These are phyloP conservation scores for Clarireedia monteithiana DNA, from an alignment of 2,329 filamentous ascomycete species.

Conservation along the genomic window DNA sequence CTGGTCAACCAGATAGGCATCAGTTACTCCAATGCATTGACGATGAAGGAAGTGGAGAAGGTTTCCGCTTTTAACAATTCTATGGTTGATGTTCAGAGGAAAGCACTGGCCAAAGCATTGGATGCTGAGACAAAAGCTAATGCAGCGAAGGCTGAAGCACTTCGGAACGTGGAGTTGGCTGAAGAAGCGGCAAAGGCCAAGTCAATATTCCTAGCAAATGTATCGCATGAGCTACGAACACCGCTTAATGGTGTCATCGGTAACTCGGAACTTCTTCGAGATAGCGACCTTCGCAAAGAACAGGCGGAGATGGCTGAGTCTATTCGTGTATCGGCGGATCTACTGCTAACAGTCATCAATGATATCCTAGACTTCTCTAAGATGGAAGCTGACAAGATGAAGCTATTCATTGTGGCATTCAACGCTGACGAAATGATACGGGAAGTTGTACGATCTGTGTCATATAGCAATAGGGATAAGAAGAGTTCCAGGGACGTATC, in stretches of 20 bases:
- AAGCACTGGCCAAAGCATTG: constrained; percentile 62
- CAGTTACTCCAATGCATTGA: constrained; percentile 60
- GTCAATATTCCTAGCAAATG: constrained; percentile 71
- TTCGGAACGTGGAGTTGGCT: constrained; percentile 71
- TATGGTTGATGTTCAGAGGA: constrained; percentile 72
- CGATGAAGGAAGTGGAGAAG: constrained; percentile 65
- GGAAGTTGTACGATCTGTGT: constrained; percentile 58
- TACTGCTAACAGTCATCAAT: constrained; percentile 86
- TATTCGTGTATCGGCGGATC: constrained; percentile 77
- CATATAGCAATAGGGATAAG: constrained; percentile 58
- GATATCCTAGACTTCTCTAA: constrained; percentile 95
- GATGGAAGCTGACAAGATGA: constrained; percentile 82
- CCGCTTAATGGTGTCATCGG: constrained; percentile 85
- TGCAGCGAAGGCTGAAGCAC: constrained; percentile 65
- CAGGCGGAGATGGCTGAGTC: constrained; percentile 83
- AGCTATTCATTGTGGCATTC: constrained; percentile 65
- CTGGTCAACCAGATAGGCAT: constrained; percentile 74
- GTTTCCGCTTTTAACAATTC: constrained; percentile 70
- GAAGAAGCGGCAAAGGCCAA: constrained; percentile 80
- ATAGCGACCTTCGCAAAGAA: constrained; percentile 66
- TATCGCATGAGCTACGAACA: constrained; percentile 73
- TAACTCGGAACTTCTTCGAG: constrained; percentile 75
- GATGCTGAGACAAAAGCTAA: constrained; percentile 71
- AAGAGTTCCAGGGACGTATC: constrained; percentile 54
- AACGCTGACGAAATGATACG: constrained; percentile 59